These are phyloP conservation scores for Phyllosticta citriasiana DNA, from an alignment of 2,329 filamentous ascomycete species.

Conservation along the genomic window DNA sequence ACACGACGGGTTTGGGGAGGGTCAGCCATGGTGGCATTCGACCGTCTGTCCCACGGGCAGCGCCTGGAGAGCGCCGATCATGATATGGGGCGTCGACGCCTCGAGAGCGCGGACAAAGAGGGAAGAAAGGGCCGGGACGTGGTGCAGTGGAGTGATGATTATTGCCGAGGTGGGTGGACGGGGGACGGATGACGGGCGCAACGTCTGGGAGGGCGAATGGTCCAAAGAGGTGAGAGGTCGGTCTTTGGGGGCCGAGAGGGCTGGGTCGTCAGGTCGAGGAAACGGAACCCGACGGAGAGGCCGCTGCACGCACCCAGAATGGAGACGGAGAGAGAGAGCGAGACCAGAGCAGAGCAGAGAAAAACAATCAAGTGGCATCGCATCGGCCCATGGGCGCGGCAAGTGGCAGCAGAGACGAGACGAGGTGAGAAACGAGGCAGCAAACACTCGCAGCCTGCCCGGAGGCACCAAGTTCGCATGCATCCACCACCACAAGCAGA, in stretches of 20 bases:
- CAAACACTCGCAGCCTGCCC: not conserved
- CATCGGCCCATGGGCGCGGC: not conserved
- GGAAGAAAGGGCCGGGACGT: slow-evolving; percentile 1
- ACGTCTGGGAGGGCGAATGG: not conserved
- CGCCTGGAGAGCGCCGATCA: slow-evolving; percentile 4
- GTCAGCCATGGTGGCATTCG: slow-evolving; percentile 8
- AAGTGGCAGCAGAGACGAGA: not conserved
- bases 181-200: not conserved
- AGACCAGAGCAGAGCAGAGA: not conserved
- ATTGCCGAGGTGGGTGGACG: not conserved
- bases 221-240: not conserved
- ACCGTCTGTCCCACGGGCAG: slow-evolving; percentile 4
- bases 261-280: not conserved
- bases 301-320: not conserved
- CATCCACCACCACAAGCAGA: not conserved
- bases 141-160: not conserved
- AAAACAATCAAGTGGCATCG: not conserved
- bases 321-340: too few relatives aligned
- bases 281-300: not conserved
- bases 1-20: not conserved
- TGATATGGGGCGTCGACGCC: slow-evolving; percentile 2
- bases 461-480: not conserved
- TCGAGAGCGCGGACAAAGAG: slow-evolving; percentile 4
- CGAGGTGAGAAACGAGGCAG: not conserved
- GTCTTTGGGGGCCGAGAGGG: not conserved